phyloP scores from a whole-genome alignment of 345 rosid species.

The Rhizophora apiculata region DNA sequence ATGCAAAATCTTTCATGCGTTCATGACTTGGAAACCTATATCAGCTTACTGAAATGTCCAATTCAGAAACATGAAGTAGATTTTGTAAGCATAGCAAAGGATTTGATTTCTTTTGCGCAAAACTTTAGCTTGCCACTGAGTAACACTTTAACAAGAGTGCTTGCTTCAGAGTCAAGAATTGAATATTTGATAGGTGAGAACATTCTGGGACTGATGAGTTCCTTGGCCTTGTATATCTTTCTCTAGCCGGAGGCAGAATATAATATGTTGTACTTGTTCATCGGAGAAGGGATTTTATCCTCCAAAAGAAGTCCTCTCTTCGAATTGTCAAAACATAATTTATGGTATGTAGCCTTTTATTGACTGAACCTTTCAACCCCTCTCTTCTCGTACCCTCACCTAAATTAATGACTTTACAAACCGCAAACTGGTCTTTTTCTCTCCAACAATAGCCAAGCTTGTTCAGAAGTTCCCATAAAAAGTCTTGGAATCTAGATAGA shows the following conservation, averaged over 20 bases:
- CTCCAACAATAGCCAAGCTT: no score
- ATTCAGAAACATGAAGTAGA: background rate
- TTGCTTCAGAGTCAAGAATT: constrained; percentile 14
- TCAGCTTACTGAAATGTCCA: constrained; percentile 44
- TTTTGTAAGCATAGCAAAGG: background rate
- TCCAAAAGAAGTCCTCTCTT: no score
- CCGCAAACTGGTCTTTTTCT: no score
- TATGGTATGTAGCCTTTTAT: no score
- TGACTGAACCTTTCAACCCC: no score
- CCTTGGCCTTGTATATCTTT: constrained; percentile 19
- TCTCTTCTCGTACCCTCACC: no score
- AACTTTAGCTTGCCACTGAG: background rate
- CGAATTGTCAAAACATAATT: no score
- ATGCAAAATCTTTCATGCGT: constrained; percentile 69
- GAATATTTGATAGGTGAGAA: constrained; percentile 16
- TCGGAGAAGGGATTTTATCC: no score
- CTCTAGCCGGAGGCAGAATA: background rate
- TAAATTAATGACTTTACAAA: no score
- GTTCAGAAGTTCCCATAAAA: no score
- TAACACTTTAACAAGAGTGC: constrained; percentile 10
- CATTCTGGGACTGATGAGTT: constrained; percentile 16
- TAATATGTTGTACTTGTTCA: no score
- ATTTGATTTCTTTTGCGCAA: constrained; percentile 2
- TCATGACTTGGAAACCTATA: constrained; percentile 72
- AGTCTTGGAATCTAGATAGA: no score